These are phyloP conservation scores for Saturnispora diversa DNA, from an alignment of 805 yeast species.

Conservation along the genomic window DNA sequence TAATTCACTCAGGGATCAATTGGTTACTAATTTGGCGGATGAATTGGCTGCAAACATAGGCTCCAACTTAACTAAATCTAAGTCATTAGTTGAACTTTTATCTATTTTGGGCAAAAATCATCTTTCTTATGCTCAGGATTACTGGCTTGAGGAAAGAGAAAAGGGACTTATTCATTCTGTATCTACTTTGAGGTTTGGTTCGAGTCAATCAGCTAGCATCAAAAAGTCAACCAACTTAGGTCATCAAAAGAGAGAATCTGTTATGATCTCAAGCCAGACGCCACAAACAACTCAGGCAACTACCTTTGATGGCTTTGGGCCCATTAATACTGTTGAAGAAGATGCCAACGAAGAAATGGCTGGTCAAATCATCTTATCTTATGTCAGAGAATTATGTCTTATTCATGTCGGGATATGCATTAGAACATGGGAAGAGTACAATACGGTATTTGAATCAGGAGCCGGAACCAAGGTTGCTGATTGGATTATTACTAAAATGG, in stretches of 20 bases:
- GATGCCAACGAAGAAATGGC: conserved; percentile 8
- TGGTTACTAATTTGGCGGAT: conserved; percentile 17
- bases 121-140: conserved; percentile 4
- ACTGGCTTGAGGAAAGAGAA: conserved; percentile 7
- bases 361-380: conserved; percentile 8
- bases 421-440: conserved; percentile 10
- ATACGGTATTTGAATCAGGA: conserved; percentile 8
- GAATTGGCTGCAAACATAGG: conserved; percentile 17
- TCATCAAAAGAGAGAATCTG: conserved; percentile 9
- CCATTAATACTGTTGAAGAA: conserved; percentile 4
- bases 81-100: conserved; percentile 7
- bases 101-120: conserved; percentile 1
- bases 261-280: conserved; percentile 3
- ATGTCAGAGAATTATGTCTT: conserved; percentile 9
- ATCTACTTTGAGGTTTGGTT: conserved; percentile 10
- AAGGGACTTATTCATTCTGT: conserved; percentile 3
- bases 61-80: conserved; percentile 13
- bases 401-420: conserved; percentile 8
- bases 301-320: conserved; percentile 1
- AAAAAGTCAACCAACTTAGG: not conserved
- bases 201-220: conserved; percentile 7
- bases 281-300: conserved; percentile 2
- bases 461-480: conserved; percentile 9
- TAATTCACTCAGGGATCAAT: conserved; percentile 18
- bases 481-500: conserved; percentile 9